Evolutionary conservation across 805 yeast species (phyloP).

Genomic region (Candida easanensis): DNA sequence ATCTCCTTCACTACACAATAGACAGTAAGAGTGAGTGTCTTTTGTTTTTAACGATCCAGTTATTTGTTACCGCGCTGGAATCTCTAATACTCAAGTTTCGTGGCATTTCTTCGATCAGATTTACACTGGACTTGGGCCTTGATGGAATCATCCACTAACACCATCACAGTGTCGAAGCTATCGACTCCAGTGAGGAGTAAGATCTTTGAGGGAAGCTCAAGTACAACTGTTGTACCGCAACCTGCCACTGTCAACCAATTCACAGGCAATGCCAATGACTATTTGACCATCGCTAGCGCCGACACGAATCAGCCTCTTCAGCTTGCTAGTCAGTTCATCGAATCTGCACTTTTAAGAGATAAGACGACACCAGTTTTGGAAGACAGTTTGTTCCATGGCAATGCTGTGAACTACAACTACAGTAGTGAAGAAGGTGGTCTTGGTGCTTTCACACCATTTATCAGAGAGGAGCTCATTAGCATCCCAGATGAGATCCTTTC

Average conservation of each 20-base stretch:
- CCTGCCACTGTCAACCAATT: constrained; percentile 13
- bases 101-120: no score
- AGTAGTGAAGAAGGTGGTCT: constrained; percentile 45
- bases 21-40: not conserved
- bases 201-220: constrained; percentile 14
- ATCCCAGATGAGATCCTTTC: constrained; percentile 81
- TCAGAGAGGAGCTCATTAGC: constrained; percentile 60
- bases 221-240: constrained; percentile 8
- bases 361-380: constrained; percentile 55
- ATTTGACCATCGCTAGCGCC: constrained; percentile 30
- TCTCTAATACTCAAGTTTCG: no score
- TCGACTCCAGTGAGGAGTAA: constrained; percentile 26
- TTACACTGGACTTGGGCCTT: no score
- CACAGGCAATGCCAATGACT: constrained; percentile 28
- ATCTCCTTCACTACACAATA: not conserved
- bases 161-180: constrained; percentile 21
- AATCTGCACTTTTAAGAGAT: constrained; percentile 56
- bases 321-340: constrained; percentile 62
- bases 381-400: constrained; percentile 44
- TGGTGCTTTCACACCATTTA: constrained; percentile 69
- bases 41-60: no score
- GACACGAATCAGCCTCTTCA: constrained; percentile 39
- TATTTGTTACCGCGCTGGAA: no score
- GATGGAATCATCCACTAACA: not conserved
- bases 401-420: constrained; percentile 67